Conservation (phyloP, 257 asterid species). For the Solanum pimpinellifolium region DNA sequence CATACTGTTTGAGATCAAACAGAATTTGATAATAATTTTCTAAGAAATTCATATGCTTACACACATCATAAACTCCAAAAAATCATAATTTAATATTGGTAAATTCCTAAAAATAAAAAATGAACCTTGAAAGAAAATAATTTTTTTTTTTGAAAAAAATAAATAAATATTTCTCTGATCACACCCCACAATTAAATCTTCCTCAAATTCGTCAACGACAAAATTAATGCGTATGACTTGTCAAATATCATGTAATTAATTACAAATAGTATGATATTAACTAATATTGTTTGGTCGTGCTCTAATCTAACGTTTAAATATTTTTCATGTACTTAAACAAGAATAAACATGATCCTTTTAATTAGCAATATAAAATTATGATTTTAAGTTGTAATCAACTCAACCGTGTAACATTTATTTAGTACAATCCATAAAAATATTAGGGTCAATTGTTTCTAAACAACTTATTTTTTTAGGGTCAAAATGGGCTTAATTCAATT, state of each 20-base stretch:
- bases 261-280: not conserved
- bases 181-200: not conserved
- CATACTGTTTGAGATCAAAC: rapidly evolving
- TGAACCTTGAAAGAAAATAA: not conserved
- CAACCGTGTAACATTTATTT: not conserved
- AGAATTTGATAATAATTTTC: not conserved
- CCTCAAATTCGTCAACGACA: not conserved
- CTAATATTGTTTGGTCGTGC: not conserved
- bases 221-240: not conserved
- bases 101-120: no score
- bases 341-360: not conserved
- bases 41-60: no score
- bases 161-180: not conserved
- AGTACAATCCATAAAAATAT: not conserved
- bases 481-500: not conserved
- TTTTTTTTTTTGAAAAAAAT: not conserved
- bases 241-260: not conserved
- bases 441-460: not conserved
- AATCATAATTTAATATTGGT: no score
- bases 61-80: not conserved
- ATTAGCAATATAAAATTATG: not conserved
- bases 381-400: not conserved
- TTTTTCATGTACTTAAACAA: not conserved
- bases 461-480: not conserved
- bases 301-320: not conserved